These are phyloP conservation scores for Penicillium diatomitis DNA, from an alignment of 495 filamentous ascomycete species.

Conservation along the genomic window DNA sequence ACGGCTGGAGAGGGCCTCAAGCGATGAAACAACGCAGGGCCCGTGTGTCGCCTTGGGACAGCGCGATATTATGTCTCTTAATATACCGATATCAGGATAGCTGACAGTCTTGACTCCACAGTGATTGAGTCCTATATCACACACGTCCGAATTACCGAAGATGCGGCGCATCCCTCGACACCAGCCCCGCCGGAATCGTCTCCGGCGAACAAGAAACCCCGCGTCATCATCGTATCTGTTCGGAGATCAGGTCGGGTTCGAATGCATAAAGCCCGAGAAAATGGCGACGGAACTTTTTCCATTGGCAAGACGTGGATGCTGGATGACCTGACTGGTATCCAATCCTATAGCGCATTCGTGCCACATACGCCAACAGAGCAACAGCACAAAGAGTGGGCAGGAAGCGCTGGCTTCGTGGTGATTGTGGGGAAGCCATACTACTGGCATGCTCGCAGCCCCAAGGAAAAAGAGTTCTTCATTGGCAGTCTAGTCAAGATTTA, in stretches of 20 bases:
- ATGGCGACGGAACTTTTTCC: constrained; percentile 84
- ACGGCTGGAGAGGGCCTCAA: background rate
- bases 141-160: constrained; percentile 84
- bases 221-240: constrained; percentile 86
- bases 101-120: constrained; percentile 25
- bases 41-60: no score
- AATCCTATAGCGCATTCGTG: constrained; percentile 57
- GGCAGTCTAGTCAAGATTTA: constrained; percentile 91
- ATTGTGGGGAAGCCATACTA: constrained; percentile 91
- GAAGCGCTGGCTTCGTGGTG: constrained; percentile 75
- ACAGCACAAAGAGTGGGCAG: constrained; percentile 66
- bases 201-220: constrained; percentile 70
- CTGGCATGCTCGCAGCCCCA: constrained; percentile 83
- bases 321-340: constrained; percentile 72
- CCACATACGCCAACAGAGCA: constrained; percentile 47
- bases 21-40: background rate
- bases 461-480: constrained; percentile 98
- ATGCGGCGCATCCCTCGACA: constrained; percentile 69
- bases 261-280: constrained; percentile 94
- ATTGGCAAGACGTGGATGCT: constrained; percentile 98
- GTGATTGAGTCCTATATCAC: constrained; percentile 95
- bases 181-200: constrained; percentile 68
- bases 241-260: constrained; percentile 85
- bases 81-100: background rate
- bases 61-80: no score